A percentile compares a stretch with the other conserved stretches of the same genome.
These are phyloP conservation scores for Durusdinium trenchii DNA, from an alignment of 73 alveolate genomes.

Conservation along the genomic window DNA sequence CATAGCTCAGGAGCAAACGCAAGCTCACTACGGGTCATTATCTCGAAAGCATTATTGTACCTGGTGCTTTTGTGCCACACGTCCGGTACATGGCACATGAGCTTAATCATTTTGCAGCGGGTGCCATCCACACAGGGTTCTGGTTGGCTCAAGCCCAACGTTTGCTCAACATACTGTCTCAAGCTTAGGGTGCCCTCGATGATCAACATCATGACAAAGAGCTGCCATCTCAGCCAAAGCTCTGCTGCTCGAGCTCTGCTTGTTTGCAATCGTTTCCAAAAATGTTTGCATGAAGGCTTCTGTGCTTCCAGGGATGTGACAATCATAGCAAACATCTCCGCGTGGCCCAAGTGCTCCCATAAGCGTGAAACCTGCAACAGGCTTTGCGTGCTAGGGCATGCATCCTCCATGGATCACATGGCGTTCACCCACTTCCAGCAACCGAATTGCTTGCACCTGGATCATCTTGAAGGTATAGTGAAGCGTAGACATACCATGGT, in stretches of 20 bases:
- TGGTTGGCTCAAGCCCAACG: not conserved
- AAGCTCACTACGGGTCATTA: constrained; percentile 91
- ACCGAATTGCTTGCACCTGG: not conserved
- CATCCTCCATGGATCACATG: too few species aligned
- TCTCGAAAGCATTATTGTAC: constrained; percentile 94
- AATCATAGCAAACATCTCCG: constrained; percentile 62
- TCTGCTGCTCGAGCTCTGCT: not conserved
- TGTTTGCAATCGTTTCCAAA: not conserved
- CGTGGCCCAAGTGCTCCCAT: constrained; percentile 30
- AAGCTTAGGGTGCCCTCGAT: constrained; percentile 47
- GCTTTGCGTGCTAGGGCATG: too few species aligned
- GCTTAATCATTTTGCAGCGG: not conserved
- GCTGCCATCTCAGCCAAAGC: constrained; percentile 59
- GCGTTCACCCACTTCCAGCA: too few species aligned
- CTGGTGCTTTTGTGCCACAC: not conserved
- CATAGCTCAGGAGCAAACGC: not conserved
- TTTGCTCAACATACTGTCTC: not conserved
- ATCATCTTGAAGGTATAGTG: constrained; percentile 83
- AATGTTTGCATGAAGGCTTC: too few species aligned
- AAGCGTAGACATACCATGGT: constrained; percentile 74
- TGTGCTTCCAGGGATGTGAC: not conserved
- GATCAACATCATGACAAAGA: constrained; percentile 81
- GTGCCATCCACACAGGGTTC: not conserved
- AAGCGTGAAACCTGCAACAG: not conserved
- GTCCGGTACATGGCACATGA: not conserved